Evolutionary conservation across 2,329 filamentous ascomycete genomes (phyloP).

Genomic region (Chaetomium sp.): DNA sequence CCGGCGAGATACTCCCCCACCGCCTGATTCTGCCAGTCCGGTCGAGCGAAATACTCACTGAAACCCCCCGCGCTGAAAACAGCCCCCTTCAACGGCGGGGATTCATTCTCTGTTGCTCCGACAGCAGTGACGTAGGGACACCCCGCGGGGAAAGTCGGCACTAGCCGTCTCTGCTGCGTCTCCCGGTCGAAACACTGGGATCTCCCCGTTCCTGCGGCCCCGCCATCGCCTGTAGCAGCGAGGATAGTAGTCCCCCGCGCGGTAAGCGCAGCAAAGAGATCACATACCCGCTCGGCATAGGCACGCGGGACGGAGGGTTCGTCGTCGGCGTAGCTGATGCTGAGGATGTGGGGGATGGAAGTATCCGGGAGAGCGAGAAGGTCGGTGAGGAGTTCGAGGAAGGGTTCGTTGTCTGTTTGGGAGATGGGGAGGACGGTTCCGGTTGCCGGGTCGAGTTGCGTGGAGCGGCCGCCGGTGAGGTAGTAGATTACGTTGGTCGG

Average conservation of each 20-base stretch:
- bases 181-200: constrained; percentile 57
- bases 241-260: constrained; percentile 47
- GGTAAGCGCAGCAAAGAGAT: constrained; percentile 46
- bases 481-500: constrained; percentile 41
- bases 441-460: constrained; percentile 33
- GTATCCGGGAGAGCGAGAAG: constrained; percentile 39
- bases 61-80: constrained; percentile 47
- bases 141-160: constrained; percentile 57
- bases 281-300: constrained; percentile 48
- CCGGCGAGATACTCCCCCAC: constrained; percentile 35
- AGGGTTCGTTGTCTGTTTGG: constrained; percentile 47
- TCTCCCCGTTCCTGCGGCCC: constrained; percentile 36
- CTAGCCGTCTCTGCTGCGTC: constrained; percentile 46
- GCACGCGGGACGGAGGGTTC: constrained; percentile 46
- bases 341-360: constrained; percentile 49
- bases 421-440: constrained; percentile 28
- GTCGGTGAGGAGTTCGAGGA: constrained; percentile 46
- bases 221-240: constrained; percentile 46
- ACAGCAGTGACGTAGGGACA: constrained; percentile 65
- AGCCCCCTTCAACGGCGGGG: constrained; percentile 36
- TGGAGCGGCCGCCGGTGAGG: constrained; percentile 38
- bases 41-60: constrained; percentile 42
- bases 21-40: constrained; percentile 39
- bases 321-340: constrained; percentile 53
- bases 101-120: constrained; percentile 46